Evolutionary conservation across 352 stramenopile genomes (phyloP).

Genomic region (Globisporangium perplexum): DNA sequence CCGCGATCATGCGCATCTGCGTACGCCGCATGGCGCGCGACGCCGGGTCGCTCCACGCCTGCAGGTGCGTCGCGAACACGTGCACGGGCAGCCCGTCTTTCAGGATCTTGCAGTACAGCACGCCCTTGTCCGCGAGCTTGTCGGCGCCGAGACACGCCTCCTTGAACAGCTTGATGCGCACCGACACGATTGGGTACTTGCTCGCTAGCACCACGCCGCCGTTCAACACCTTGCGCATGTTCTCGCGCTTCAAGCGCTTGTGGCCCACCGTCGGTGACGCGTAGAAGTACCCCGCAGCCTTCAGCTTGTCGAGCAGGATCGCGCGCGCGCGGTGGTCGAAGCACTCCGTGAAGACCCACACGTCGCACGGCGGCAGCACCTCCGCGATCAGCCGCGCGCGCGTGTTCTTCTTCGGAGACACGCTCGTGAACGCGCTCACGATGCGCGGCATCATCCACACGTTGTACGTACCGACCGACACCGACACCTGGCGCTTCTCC

Average conservation of each 20-base stretch:
- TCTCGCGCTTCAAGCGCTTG: conserved; percentile 52
- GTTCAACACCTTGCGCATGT: conserved; percentile 70
- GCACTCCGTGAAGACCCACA: conserved; percentile 77
- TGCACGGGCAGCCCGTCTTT: conserved; percentile 70
- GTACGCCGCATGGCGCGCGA: conserved; percentile 49
- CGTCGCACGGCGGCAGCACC: conserved; percentile 53
- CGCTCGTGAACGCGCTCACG: conserved; percentile 61
- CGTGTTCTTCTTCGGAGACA: conserved; percentile 74
- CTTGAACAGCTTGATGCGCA: conserved; percentile 70
- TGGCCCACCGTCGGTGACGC: conserved; percentile 68
- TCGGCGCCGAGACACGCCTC: conserved; percentile 55
- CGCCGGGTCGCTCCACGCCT: conserved; percentile 66
- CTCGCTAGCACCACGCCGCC: conserved; percentile 62
- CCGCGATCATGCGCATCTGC: conserved; percentile 60
- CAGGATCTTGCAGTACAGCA: conserved; percentile 77
- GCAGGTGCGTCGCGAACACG: conserved; percentile 69
- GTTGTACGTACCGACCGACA: conserved; percentile 73
- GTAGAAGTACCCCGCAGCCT: conserved; percentile 60
- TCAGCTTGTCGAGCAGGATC: conserved; percentile 59
- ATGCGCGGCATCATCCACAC: conserved; percentile 84
- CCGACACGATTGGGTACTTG: conserved; percentile 70
- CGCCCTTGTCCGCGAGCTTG: conserved; percentile 68
- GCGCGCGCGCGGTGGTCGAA: conserved; percentile 69
- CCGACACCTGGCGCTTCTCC: conserved; percentile 42
- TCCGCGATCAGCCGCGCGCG: conserved; percentile 65